Percentiles rank a stretch among this genome's conserved stretches.
Conservation (phyloP, 257 asterid genomes). For the Rubia yunnanensis region DNA sequence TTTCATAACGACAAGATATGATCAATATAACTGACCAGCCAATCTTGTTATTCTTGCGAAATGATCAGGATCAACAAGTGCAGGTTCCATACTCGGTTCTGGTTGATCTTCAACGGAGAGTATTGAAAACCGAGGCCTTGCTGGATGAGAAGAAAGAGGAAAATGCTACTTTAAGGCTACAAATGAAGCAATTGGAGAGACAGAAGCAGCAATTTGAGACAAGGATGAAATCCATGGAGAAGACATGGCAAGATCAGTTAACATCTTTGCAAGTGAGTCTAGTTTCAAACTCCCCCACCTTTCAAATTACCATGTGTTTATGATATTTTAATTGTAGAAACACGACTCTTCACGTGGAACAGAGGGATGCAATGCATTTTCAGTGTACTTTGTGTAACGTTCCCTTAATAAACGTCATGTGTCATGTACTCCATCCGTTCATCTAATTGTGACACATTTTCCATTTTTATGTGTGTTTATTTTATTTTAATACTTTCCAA, state of each 20-base stretch:
- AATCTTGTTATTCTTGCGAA: not conserved
- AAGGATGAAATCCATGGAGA: constrained; percentile 57
- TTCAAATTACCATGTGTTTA: no score
- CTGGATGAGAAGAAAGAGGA: constrained; percentile 45
- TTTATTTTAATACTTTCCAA: no score
- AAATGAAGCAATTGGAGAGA: constrained; percentile 35
- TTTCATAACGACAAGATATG: not conserved
- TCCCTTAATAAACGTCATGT: not conserved
- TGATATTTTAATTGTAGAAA: no score
- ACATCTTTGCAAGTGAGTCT: constrained; percentile 49
- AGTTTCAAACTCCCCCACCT: not conserved
- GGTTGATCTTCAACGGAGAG: constrained; percentile 44
- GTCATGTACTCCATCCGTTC: no score
- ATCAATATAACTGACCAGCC: not conserved
- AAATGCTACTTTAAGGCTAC: constrained; percentile 32
- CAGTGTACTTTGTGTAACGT: not conserved
- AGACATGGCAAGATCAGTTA: constrained; percentile 71
- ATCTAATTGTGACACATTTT: no score
- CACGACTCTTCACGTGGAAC: no score
- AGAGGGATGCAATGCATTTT: no score
- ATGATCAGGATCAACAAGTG: constrained; percentile 20
- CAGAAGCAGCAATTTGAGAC: constrained; percentile 44
- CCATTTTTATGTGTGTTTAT: no score
- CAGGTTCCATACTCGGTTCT: constrained; percentile 28
- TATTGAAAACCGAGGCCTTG: constrained; percentile 50